Conservation (phyloP, 495 filamentous ascomycete genomes). For the Penicillium simplicissimum region DNA sequence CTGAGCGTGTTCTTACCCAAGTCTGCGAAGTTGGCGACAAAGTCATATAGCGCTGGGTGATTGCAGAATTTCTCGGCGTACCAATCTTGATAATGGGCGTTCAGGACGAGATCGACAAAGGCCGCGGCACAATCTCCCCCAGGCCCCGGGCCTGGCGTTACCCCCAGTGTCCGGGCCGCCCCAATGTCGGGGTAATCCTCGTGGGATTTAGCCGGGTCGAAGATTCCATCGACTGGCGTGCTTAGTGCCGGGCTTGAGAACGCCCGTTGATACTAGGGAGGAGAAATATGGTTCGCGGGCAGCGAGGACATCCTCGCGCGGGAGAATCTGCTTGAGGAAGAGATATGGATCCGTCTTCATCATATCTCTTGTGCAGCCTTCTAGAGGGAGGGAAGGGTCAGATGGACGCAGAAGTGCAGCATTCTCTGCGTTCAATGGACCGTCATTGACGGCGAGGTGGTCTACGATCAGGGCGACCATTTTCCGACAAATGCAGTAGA, state of each 20-base stretch:
- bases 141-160: slow-evolving; percentile 52
- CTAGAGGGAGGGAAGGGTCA: slow-evolving; percentile 37
- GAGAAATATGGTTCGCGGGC: slow-evolving; percentile 59
- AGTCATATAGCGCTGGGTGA: slow-evolving; percentile 52
- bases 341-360: slow-evolving; percentile 63
- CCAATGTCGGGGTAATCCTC: slow-evolving; percentile 58
- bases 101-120: slow-evolving; percentile 57
- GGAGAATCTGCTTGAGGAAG: slow-evolving; percentile 59
- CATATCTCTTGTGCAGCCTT: slow-evolving; percentile 51
- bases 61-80: slow-evolving; percentile 58
- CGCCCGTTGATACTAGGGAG: slow-evolving; percentile 52
- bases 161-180: slow-evolving; percentile 53
- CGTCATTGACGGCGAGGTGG: slow-evolving; percentile 52
- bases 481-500: neutral
- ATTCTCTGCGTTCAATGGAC: slow-evolving; percentile 49
- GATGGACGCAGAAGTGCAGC: slow-evolving; percentile 46
- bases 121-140: slow-evolving; percentile 42
- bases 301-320: slow-evolving; percentile 56
- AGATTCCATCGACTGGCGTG: slow-evolving; percentile 53
- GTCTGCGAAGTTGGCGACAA: slow-evolving; percentile 53
- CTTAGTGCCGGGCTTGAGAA: slow-evolving; percentile 49
- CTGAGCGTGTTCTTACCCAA: slow-evolving; percentile 56
- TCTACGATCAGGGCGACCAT: slow-evolving; percentile 37
- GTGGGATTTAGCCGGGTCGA: slow-evolving; percentile 49
- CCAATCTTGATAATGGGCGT: slow-evolving; percentile 58